phyloP scores from a whole-genome alignment of 768 basidiomycete genomes.

The Naematelia aurantialba region DNA sequence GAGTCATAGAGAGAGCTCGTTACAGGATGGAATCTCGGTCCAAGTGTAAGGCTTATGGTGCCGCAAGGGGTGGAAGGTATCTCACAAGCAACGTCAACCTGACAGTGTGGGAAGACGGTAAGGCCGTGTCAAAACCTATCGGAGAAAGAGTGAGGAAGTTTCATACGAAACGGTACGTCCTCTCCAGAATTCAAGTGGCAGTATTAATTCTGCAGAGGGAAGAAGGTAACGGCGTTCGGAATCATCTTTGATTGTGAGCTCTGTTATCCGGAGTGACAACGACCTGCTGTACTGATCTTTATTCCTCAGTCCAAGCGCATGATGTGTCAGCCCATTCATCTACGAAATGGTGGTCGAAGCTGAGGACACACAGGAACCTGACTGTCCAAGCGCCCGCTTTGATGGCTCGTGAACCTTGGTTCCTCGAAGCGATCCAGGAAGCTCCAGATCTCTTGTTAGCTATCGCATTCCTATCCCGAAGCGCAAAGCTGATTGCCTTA shows the following conservation, averaged over 20 bases:
- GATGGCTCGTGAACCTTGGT: conserved; percentile 82
- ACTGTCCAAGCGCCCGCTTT: conserved; percentile 68
- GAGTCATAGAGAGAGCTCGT: conserved; percentile 17
- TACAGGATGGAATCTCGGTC: neutral
- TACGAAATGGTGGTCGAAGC: neutral
- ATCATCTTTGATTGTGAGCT: conserved; percentile 65
- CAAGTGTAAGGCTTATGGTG: neutral
- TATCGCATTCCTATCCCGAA: neutral
- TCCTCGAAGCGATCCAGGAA: conserved; percentile 69
- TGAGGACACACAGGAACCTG: conserved; percentile 55
- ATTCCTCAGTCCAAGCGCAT: conserved; percentile 52
- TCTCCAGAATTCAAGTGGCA: conserved; percentile 1
- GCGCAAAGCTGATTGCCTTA: conserved; percentile 3
- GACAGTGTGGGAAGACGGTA: conserved; percentile 57
- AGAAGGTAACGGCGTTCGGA: conserved; percentile 72
- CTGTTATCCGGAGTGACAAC: neutral
- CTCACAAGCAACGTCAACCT: conserved; percentile 84
- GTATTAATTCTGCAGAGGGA: conserved; percentile 60
- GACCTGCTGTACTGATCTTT: neutral
- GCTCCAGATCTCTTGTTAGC: conserved; percentile 71
- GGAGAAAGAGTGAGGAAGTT: conserved; percentile 67
- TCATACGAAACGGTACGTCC: conserved; percentile 63
- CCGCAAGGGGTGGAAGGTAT: conserved; percentile 64
- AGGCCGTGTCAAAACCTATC: conserved; percentile 36
- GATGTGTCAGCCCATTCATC: conserved; percentile 45